Conservation (phyloP, 768 basidiomycete genomes). For the Lactarius indigo region DNA sequence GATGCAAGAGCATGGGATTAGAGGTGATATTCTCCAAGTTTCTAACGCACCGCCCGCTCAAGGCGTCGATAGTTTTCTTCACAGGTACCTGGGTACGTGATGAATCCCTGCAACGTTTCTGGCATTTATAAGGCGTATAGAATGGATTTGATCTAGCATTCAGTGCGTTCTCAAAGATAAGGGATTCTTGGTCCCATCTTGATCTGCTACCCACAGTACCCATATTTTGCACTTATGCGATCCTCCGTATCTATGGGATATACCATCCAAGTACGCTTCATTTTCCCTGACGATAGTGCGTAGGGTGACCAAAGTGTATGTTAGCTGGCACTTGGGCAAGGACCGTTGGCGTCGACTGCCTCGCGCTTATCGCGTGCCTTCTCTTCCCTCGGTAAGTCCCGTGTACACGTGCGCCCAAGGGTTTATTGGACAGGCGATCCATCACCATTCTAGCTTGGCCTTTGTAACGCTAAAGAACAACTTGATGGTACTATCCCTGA, state of each 20-base stretch:
- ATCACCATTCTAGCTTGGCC: constrained; percentile 56
- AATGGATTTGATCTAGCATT: constrained; percentile 95
- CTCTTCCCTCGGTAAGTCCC: constrained; percentile 76
- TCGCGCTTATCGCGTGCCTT: constrained; percentile 85
- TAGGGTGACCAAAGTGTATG: neutral
- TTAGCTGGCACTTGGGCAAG: constrained; percentile 60
- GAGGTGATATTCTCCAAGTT: constrained; percentile 46
- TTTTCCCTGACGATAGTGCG: neutral
- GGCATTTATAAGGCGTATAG: constrained; percentile 35
- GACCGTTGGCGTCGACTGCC: constrained; percentile 70
- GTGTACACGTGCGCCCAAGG: neutral
- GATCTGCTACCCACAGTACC: constrained; percentile 48
- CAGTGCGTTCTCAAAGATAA: constrained; percentile 41
- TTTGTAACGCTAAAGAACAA: constrained; percentile 87
- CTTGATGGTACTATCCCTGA: constrained; percentile 73
- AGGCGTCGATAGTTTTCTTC: constrained; percentile 57
- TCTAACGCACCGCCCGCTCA: neutral
- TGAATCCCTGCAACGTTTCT: neutral
- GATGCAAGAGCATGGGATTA: constrained; percentile 93
- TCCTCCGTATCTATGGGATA: constrained; percentile 78
- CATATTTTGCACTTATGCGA: constrained; percentile 70
- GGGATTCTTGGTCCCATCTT: neutral
- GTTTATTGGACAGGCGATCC: constrained; percentile 5
- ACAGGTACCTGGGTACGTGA: constrained; percentile 75
- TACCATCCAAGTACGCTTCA: constrained; percentile 52